Base-by-base conservation (phyloP, 441 rosid genomes). In the Erodium trifolium region DNA sequence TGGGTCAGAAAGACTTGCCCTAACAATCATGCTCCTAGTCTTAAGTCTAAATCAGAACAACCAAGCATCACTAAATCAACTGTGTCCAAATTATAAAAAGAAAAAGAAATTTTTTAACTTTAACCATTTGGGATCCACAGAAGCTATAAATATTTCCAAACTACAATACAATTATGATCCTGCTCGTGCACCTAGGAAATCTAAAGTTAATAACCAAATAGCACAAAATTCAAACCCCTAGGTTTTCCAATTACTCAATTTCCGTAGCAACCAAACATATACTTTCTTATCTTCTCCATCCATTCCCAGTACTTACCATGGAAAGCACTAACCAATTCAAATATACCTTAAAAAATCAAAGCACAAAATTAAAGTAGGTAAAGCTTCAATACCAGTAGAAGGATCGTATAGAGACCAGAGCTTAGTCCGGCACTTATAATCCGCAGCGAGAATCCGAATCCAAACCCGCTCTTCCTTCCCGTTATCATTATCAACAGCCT, bases 391-490 rank as follows among this genome's bases (percentile, higher is more conserved):
- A 91, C 98, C 98, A 14, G 95, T 78, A 41, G 85, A 76, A 78
- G 97, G 88, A 74, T 93, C 93, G 45, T 87, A 91, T 0, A 83
- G 85, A 70, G 98, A 91, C 98, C 97, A 93, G 60, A 93, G 89
- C 85, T 93, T 93, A 10, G 87, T 85, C 8, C 96, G 78, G 59
- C 80, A 88, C 82, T 80, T 83, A 19, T 82, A 83, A 74, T 93
- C 98, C 0, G 98, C 98, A 27, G 79, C 85, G 23, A 93, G 78
- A 49, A 93, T 89, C 71, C 98, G 87, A 49, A 93, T 89, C 98
- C 98, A 93, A 72, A 93, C 91, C 49, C 96, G 78, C 68, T 93
- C 98, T 31, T 80, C 92, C 11, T 63, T 80, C 27, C 85, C 87
- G 31, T 70, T 83, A 18, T 79, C 79, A 70, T 69, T 66, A 76